phyloP scores from a whole-genome alignment of 805 yeast genomes.

The Candida boidinii region DNA sequence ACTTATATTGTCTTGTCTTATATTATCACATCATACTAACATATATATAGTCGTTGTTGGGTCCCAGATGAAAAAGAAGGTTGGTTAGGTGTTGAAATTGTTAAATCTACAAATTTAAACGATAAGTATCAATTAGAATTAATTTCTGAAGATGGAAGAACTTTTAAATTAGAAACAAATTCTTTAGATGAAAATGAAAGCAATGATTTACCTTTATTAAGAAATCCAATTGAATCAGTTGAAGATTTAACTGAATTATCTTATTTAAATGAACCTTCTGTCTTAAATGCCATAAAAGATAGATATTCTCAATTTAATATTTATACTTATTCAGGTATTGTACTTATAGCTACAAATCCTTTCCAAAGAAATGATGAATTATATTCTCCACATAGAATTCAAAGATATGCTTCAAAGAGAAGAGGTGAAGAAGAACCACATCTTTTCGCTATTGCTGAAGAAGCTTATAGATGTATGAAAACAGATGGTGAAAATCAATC shows the following conservation, averaged over 20 bases:
- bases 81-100: constrained; percentile 66
- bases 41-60: constrained; percentile 59
- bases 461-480: constrained; percentile 93
- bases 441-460: constrained; percentile 95
- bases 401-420: constrained; percentile 86
- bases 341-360: constrained; percentile 92
- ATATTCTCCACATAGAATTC: constrained; percentile 87
- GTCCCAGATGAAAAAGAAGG: constrained; percentile 65
- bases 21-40: constrained; percentile 5
- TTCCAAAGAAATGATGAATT: constrained; percentile 87
- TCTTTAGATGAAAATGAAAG: constrained; percentile 42
- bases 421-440: constrained; percentile 97
- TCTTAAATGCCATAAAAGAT: constrained; percentile 83
- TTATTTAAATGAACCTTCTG: constrained; percentile 93
- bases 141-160: constrained; percentile 41
- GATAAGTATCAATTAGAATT: constrained; percentile 42
- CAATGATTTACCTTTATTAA: constrained; percentile 63
- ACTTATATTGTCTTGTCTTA: background rate
- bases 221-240: constrained; percentile 90
- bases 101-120: constrained; percentile 30
- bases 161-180: constrained; percentile 39
- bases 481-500: constrained; percentile 82
- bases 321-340: constrained; percentile 95
- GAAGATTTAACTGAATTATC: constrained; percentile 92
- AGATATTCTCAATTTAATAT: constrained; percentile 86